A percentile compares a stretch with the other conserved stretches of the same genome.
These are phyloP conservation scores for Coniochaeta sp. DNA, from an alignment of 2,329 filamentous ascomycete species.

Conservation along the genomic window DNA sequence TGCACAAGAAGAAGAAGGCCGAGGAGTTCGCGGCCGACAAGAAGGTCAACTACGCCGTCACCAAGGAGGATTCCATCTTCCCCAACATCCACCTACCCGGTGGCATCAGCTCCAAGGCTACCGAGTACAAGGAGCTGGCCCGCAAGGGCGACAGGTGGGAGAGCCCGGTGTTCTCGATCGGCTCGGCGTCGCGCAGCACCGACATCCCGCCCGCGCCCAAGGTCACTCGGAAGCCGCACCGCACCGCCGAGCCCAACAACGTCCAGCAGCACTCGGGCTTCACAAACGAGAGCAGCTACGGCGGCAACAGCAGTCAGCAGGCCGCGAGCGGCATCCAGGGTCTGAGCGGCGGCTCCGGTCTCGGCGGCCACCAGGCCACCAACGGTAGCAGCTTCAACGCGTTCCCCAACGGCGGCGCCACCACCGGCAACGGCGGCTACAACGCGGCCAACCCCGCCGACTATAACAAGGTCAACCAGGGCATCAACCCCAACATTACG, in stretches of 20 bases:
- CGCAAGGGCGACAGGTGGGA: constrained; percentile 89
- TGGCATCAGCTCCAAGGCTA: constrained; percentile 88
- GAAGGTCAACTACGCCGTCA: constrained; percentile 76
- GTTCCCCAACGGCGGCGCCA: background rate
- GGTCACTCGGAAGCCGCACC: constrained; percentile 39
- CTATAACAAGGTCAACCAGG: background rate
- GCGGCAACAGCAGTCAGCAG: background rate
- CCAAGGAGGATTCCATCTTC: constrained; percentile 84
- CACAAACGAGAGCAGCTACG: background rate
- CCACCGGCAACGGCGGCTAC: background rate
- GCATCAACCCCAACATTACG: background rate
- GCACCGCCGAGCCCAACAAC: constrained; percentile 3
- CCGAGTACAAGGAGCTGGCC: constrained; percentile 84
- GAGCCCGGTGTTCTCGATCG: constrained; percentile 87
- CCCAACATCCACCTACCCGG: constrained; percentile 77
- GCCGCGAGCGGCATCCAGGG: background rate
- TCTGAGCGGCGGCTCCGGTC: background rate
- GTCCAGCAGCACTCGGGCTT: background rate
- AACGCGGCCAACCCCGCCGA: background rate
- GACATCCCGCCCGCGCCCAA: constrained; percentile 58
- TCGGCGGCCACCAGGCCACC: background rate
- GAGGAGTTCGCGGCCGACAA: constrained; percentile 53
- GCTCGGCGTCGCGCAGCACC: constrained; percentile 63
- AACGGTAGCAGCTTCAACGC: background rate
- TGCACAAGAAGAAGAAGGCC: constrained; percentile 73